Evolutionary conservation across 345 rosid genomes (phyloP), one percentile per base, ranked within the genome.

Genomic region (Populus ilicifolia): DNA sequence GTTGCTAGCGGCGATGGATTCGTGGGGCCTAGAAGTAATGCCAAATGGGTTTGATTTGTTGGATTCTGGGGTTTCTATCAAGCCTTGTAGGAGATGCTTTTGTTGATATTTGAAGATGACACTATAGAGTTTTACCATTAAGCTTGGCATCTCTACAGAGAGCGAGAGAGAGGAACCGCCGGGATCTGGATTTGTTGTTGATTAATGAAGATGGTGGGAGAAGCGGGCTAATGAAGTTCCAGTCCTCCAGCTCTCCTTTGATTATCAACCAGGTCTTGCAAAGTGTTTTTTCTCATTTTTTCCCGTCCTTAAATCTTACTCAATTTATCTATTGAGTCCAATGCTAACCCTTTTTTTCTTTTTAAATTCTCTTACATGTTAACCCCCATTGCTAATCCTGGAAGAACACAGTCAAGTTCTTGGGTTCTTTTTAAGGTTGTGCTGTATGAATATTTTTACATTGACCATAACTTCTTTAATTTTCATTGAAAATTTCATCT

Each of bases 91-190:
- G 25, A 78, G 88, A 69, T 83, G 89, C 66, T 85, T 92, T 81
- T 80, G 83, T 30, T 84, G 86, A 80, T 88, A 80, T 81, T 92
- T 92, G 86, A 89, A 89, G 86, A 86, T 84, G 80, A 89, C 81
- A 75, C 93, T 87, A 72, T 87, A 86, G 33, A 92, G 86, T 77
- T 87, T 86, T 25, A 87, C 89, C 29, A 81, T 80, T 79, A 92
- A 81, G 83, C 86, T 85, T 67, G 93, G 92, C 93, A 91, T 89
- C 77, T 78, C 61, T n/a, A 59, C 64, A 10, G 64, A 23, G 29
- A n/a, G 27, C n/a, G 27, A 1, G 63, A n/a, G 27, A 3, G 29
- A 23, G 64, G 23, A 59, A 41, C 44, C 16, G 64, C 64, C 64
- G 29, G 64, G 64, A 59, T 59, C 64, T 59, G 27, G 64, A 9